A percentile compares a stretch with the other conserved stretches of the same genome.
phyloP scores from a whole-genome alignment of 768 basidiomycete species.

The Hygrophoropsis aurantiaca region DNA sequence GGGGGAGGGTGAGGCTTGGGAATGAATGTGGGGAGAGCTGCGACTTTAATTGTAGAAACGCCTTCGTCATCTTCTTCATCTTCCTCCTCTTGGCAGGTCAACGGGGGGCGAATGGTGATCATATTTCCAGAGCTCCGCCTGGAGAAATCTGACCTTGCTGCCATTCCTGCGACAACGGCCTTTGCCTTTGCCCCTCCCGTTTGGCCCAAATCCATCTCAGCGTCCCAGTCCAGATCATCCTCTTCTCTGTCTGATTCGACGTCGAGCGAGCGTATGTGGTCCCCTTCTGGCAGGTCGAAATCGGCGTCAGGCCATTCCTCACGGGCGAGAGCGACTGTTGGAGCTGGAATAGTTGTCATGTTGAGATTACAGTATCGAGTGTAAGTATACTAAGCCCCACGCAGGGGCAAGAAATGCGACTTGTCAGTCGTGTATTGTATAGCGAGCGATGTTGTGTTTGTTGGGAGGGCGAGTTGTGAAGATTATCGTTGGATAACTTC shows the following conservation, averaged over 20 bases:
- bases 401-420: slow-evolving; percentile 17
- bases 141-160: slow-evolving; percentile 42
- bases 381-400: slow-evolving; percentile 20
- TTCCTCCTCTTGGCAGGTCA: slow-evolving; percentile 43
- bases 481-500: slow-evolving; percentile 5
- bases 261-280: slow-evolving; percentile 59
- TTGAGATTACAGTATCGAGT: slow-evolving; percentile 21
- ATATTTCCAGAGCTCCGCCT: slow-evolving; percentile 20
- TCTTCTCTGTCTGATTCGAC: slow-evolving; percentile 64
- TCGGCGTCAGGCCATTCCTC: slow-evolving; percentile 90
- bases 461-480: neutral
- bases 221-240: slow-evolving; percentile 77
- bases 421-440: slow-evolving; percentile 10
- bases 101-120: slow-evolving; percentile 66
- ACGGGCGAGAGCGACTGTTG: slow-evolving; percentile 48
- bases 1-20: slow-evolving; percentile 30
- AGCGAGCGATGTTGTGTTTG: slow-evolving; percentile 10
- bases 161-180: slow-evolving; percentile 37
- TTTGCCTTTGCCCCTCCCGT: slow-evolving; percentile 52
- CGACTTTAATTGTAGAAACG: slow-evolving; percentile 79
- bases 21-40: slow-evolving; percentile 45
- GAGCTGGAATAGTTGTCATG: slow-evolving; percentile 65
- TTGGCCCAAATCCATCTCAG: slow-evolving; percentile 67
- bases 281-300: slow-evolving; percentile 81
- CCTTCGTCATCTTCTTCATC: slow-evolving; percentile 80